These are phyloP conservation scores for Pseudonitzschia multiseries DNA, from an alignment of 108 stramenopile species.

Conservation along the genomic window DNA sequence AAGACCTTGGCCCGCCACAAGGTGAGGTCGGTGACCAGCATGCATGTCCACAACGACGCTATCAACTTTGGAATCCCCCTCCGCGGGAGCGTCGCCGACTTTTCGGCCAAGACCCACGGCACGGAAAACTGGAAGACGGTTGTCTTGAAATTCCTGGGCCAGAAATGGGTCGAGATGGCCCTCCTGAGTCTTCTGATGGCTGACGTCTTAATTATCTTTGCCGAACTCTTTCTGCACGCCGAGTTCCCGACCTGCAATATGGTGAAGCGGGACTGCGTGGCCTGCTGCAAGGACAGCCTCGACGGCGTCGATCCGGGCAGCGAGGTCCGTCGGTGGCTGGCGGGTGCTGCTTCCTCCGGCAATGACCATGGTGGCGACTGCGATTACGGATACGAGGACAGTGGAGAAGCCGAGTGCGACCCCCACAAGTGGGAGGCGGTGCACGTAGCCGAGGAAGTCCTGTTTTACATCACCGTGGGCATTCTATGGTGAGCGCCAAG, in stretches of 20 bases:
- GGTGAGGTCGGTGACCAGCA: too few relatives aligned
- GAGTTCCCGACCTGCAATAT: constrained; percentile 45
- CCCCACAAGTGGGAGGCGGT: constrained; percentile 41
- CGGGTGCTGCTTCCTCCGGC: background rate
- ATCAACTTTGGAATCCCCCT: constrained; percentile 39
- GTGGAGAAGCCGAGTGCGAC: constrained; percentile 35
- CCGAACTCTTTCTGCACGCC: constrained; percentile 45
- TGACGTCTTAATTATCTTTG: constrained; percentile 57
- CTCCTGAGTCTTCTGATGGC: constrained; percentile 47
- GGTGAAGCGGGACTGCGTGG: constrained; percentile 54
- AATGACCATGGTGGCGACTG: constrained; percentile 20
- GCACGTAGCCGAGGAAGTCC: constrained; percentile 28
- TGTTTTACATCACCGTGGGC: constrained; percentile 37
- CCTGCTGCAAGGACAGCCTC: constrained; percentile 40
- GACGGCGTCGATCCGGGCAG: constrained; percentile 1
- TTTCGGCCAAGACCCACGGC: constrained; percentile 38
- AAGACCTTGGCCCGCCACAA: too few relatives aligned
- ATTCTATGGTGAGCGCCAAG: constrained; percentile 25
- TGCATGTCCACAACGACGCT: too few relatives aligned
- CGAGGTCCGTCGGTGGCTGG: constrained; percentile 23
- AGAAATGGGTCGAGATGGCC: constrained; percentile 27
- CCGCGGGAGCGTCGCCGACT: constrained; percentile 6
- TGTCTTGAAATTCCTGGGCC: constrained; percentile 39
- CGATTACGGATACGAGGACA: constrained; percentile 23
- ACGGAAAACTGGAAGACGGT: constrained; percentile 37